Conservation (phyloP, 2,329 filamentous ascomycete genomes). For the Diaporthe sp. region DNA sequence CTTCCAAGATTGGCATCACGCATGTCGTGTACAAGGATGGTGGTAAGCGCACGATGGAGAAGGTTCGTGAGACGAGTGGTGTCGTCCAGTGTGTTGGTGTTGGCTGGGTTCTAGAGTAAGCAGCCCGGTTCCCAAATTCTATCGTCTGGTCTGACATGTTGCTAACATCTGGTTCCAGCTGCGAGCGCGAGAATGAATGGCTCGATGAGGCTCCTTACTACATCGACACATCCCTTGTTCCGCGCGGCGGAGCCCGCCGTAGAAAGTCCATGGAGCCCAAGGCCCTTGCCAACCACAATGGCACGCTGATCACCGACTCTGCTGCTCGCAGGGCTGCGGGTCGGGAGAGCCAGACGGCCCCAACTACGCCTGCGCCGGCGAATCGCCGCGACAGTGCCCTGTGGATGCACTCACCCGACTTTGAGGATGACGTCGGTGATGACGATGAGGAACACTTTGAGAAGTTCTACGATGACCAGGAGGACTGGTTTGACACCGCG, state of each 20-base stretch:
- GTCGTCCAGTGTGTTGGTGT: constrained; percentile 89
- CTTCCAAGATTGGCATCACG: constrained; percentile 78
- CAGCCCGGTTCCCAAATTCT: constrained; percentile 43
- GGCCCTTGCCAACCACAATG: constrained; percentile 77
- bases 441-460: constrained; percentile 53
- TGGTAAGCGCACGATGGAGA: constrained; percentile 83
- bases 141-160: not conserved
- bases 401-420: constrained; percentile 70
- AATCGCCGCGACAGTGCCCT: constrained; percentile 68
- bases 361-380: constrained; percentile 59
- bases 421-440: constrained; percentile 51
- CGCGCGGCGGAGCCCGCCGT: constrained; percentile 78
- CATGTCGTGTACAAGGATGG: constrained; percentile 95
- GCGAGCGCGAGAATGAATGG: constrained; percentile 83
- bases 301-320: constrained; percentile 67
- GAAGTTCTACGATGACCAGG: constrained; percentile 57
- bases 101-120: constrained; percentile 90
- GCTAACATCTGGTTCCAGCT: constrained; percentile 63
- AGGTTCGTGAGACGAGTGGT: constrained; percentile 79
- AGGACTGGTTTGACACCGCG: constrained; percentile 50
- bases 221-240: constrained; percentile 76
- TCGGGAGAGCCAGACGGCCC: constrained; percentile 57
- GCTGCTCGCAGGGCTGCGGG: constrained; percentile 44
- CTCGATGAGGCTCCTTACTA: constrained; percentile 79
- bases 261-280: constrained; percentile 87